phyloP scores from a whole-genome alignment of 495 filamentous ascomycete genomes.

The Stereocaulon alpinum region DNA sequence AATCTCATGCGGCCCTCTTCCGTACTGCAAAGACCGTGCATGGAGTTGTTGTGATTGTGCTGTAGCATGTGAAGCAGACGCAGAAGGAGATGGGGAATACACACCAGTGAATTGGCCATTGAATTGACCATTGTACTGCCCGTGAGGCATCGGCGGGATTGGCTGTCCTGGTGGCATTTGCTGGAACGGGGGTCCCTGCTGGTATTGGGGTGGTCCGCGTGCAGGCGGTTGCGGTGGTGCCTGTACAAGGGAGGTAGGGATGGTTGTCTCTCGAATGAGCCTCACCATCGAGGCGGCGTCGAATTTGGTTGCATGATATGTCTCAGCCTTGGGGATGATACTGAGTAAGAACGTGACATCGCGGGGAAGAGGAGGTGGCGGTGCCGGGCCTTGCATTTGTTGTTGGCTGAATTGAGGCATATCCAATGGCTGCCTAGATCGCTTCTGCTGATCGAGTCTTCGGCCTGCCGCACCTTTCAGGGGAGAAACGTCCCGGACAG shows the following conservation, averaged over 20 bases:
- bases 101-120: conserved; percentile 14
- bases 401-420: conserved; percentile 25
- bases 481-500: conserved; percentile 61
- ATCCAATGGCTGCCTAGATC: conserved; percentile 22
- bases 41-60: not conserved
- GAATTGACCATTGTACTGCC: conserved; percentile 2
- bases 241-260: conserved; percentile 46
- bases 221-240: conserved; percentile 3
- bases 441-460: conserved; percentile 62
- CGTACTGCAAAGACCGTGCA: not conserved
- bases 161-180: conserved; percentile 31
- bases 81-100: conserved; percentile 6
- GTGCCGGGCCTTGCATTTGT: conserved; percentile 21
- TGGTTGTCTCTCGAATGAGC: conserved; percentile 53
- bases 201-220: conserved; percentile 21
- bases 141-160: conserved; percentile 9
- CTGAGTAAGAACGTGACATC: conserved; percentile 73
- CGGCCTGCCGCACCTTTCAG: conserved; percentile 66
- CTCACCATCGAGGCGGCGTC: conserved; percentile 61
- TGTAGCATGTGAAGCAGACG: not conserved
- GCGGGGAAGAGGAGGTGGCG: conserved; percentile 52
- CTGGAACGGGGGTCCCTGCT: conserved; percentile 18
- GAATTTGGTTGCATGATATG: conserved; percentile 58
- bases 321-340: conserved; percentile 66
- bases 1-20: not conserved